Evolutionary conservation across 2,329 filamentous ascomycete genomes (phyloP).

Genomic region (Ophiostoma quercus): DNA sequence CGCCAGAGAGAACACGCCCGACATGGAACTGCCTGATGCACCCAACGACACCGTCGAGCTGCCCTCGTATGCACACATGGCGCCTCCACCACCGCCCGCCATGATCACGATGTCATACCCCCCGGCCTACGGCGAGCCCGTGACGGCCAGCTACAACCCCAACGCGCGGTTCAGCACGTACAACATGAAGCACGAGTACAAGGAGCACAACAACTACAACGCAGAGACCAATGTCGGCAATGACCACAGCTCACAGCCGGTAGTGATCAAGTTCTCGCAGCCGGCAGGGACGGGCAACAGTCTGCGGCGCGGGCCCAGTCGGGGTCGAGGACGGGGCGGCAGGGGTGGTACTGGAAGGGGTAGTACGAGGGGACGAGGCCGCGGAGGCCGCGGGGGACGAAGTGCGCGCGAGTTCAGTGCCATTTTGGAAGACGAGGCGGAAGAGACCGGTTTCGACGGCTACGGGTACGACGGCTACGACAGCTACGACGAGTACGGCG

Average conservation of each 20-base stretch:
- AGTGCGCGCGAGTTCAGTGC: conserved; percentile 12
- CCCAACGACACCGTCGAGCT: background rate
- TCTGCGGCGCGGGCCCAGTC: conserved; percentile 16
- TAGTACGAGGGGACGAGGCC: too few relatives aligned
- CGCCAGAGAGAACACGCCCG: background rate
- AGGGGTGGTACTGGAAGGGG: too few relatives aligned
- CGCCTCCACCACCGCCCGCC: background rate
- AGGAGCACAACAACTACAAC: conserved; percentile 12
- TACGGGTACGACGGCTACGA: conserved; percentile 6
- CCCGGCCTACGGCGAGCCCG: conserved; percentile 5
- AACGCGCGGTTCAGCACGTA: conserved; percentile 1
- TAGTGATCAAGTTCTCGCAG: conserved; percentile 18
- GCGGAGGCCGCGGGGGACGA: conserved; percentile 26
- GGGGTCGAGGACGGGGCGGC: conserved; percentile 8
- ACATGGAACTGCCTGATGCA: background rate
- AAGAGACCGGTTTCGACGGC: conserved; percentile 7
- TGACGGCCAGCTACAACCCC: conserved; percentile 18
- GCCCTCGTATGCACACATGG: background rate
- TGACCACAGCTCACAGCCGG: background rate
- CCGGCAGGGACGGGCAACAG: conserved; percentile 19
- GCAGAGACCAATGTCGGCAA: background rate
- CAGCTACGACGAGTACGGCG: conserved; percentile 9
- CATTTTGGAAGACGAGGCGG: conserved; percentile 14
- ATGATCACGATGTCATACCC: conserved; percentile 6
- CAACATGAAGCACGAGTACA: conserved; percentile 14